Evolutionary conservation across 2,329 filamentous ascomycete species (phyloP).

Genomic region (Trichophyton verrucosum): DNA sequence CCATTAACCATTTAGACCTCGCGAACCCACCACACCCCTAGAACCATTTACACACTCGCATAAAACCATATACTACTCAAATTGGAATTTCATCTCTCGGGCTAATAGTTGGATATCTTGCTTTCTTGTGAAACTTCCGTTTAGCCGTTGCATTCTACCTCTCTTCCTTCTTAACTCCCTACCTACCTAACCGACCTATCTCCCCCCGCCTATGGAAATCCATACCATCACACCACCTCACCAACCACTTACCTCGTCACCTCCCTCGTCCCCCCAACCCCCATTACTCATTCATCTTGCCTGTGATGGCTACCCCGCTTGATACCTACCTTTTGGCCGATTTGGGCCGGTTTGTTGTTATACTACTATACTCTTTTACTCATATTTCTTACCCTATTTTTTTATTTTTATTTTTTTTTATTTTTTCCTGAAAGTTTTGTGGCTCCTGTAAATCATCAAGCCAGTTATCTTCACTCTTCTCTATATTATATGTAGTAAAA

Average conservation of each 20-base stretch:
- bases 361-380: no score
- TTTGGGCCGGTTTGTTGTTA: no score
- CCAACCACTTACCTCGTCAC: background rate
- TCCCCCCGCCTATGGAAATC: background rate
- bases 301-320: no score
- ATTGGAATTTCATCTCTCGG: slow-evolving; percentile 2
- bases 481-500: background rate
- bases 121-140: slow-evolving; percentile 3
- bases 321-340: background rate
- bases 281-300: no score
- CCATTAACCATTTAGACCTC: background rate
- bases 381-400: background rate
- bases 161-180: background rate
- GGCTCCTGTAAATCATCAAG: slow-evolving; percentile 1
- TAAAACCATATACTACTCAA: background rate
- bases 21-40: background rate
- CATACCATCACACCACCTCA: background rate
- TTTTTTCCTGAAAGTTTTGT: background rate
- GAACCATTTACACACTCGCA: background rate
- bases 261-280: background rate
- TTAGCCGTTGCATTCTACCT: background rate
- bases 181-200: background rate
- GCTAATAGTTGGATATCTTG: slow-evolving; percentile 2
- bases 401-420: background rate
- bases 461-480: background rate